Evolutionary conservation across 2,329 filamentous ascomycete species (phyloP).

Genomic region (Ilyonectria mors-panacis): DNA sequence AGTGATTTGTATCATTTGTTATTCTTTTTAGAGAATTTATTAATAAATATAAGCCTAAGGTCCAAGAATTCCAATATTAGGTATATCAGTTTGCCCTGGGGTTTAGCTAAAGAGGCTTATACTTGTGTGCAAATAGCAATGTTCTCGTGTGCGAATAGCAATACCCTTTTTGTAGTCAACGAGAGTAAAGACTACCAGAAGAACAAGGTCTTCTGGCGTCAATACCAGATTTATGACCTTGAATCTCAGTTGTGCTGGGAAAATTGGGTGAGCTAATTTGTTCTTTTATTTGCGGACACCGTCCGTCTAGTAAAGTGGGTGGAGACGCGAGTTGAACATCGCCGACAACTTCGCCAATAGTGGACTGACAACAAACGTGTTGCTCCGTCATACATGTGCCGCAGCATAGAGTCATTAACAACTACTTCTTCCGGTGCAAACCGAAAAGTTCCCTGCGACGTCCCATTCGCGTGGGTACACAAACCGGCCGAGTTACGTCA

Average conservation of each 20-base stretch:
- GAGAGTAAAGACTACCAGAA: no score
- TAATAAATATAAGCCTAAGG: no score
- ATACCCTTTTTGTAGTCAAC: no score
- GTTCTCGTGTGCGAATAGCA: no score
- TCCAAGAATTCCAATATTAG: no score
- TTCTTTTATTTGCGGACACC: not conserved
- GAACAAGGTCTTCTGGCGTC: not conserved
- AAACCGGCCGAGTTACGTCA: not conserved
- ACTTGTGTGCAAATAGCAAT: no score
- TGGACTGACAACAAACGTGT: constrained; percentile 8
- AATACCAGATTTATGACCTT: not conserved
- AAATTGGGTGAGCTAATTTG: not conserved
- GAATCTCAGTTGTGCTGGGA: not conserved
- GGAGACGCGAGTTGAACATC: constrained; percentile 3
- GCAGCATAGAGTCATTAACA: not conserved
- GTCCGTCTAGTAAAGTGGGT: constrained; percentile 6
- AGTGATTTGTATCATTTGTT: not conserved
- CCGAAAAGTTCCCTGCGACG: not conserved
- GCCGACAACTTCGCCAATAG: constrained; percentile 10
- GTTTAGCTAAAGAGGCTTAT: no score
- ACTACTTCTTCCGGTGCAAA: not conserved
- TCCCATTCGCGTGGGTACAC: not conserved
- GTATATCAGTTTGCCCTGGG: no score
- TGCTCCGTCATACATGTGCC: not conserved
- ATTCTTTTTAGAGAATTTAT: no score